Conservation (phyloP, 805 yeast species). For the Candida coleopterorum region DNA sequence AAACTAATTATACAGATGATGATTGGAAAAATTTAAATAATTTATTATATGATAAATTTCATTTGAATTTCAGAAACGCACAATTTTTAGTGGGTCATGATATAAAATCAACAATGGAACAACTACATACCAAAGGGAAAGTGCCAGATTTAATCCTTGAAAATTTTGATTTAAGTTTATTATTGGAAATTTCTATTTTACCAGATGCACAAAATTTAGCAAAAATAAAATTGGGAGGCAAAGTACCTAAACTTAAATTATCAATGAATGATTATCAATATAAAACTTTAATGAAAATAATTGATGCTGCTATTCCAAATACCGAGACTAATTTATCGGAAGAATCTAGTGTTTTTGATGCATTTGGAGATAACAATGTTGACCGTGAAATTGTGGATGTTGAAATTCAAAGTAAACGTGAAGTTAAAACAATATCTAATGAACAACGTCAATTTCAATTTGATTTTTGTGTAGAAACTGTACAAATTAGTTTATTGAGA, state of each 20-base stretch:
- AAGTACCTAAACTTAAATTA: constrained; percentile 66
- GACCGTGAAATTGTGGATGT: constrained; percentile 13
- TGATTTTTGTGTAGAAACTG: constrained; percentile 60
- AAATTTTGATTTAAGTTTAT: constrained; percentile 65
- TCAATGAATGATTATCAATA: constrained; percentile 86
- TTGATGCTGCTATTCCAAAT: constrained; percentile 64
- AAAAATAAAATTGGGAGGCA: constrained; percentile 66
- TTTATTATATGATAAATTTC: constrained; percentile 86
- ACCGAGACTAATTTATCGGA: constrained; percentile 30
- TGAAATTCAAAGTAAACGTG: constrained; percentile 9
- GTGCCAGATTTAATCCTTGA: constrained; percentile 66
- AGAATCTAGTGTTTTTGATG: constrained; percentile 29
- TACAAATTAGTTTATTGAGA: constrained; percentile 58
- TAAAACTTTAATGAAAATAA: constrained; percentile 74
- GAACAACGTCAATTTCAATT: constrained; percentile 69
- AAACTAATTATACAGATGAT: constrained; percentile 50
- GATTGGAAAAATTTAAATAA: constrained; percentile 76
- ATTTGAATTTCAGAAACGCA: constrained; percentile 72
- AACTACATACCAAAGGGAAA: constrained; percentile 45
- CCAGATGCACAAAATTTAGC: constrained; percentile 77
- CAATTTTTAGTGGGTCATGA: constrained; percentile 84
- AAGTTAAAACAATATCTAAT: background rate
- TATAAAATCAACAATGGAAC: constrained; percentile 71
- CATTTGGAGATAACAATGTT: constrained; percentile 19
- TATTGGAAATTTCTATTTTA: constrained; percentile 77